Evolutionary conservation across 371 early-diverging fungal genomes (phyloP).

Genomic region (Dichotomocladium elegans): DNA sequence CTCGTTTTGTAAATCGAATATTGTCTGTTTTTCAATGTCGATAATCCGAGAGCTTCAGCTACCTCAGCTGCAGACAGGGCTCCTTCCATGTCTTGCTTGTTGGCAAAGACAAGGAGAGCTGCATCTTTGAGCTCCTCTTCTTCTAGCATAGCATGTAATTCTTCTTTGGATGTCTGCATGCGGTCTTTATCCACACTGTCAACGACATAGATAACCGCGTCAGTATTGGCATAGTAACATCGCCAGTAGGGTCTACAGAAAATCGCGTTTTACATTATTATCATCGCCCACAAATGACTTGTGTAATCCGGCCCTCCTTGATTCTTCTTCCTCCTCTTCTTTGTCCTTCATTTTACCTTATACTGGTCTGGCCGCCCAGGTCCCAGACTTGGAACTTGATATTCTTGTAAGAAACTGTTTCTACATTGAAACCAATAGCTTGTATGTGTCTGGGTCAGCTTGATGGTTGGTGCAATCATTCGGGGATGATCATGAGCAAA

Average conservation of each 20-base stretch:
- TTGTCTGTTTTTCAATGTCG: conserved; percentile 76
- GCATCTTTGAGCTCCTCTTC: conserved; percentile 88
- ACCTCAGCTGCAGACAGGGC: conserved; percentile 84
- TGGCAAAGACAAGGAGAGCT: conserved; percentile 82
- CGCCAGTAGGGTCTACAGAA: conserved; percentile 42
- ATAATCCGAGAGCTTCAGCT: conserved; percentile 83
- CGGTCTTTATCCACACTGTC: conserved; percentile 93
- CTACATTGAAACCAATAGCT: conserved; percentile 92
- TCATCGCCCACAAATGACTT: background rate
- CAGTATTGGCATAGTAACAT: conserved; percentile 81
- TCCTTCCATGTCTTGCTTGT: conserved; percentile 91
- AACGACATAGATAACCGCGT: conserved; percentile 94
- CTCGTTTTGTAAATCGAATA: conserved; percentile 95
- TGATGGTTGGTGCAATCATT: too few species aligned
- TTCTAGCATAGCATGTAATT: conserved; percentile 82
- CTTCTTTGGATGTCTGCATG: conserved; percentile 85
- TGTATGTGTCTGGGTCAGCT: background rate
- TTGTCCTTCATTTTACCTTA: conserved; percentile 49
- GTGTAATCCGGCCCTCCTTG: background rate
- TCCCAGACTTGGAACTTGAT: conserved; percentile 98
- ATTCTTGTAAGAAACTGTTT: conserved; percentile 96
- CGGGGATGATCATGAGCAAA: too few species aligned
- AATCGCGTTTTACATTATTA: background rate
- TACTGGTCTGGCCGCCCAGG: conserved; percentile 97
- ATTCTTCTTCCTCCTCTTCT: background rate